Base-by-base conservation (phyloP, 2,329 filamentous ascomycete species). In the Aspergillus vadensis region DNA sequence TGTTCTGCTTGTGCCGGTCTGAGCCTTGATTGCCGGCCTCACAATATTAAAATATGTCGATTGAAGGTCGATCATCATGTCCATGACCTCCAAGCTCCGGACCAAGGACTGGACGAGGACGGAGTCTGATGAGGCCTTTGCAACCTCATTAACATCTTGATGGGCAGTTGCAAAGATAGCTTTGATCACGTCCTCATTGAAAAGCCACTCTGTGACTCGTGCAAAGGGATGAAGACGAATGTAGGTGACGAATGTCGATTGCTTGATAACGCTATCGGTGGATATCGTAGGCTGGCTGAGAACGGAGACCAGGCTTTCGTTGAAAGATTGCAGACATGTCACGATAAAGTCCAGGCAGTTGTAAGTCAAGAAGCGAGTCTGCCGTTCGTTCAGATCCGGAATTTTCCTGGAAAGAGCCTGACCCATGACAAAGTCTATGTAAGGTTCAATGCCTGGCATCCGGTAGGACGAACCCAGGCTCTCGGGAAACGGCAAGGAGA, bases 161-260 rank as follows among this genome's bases (percentile, higher is more conserved):
- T 94, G 90, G 30, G 95, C 86, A 10, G 90, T 86, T 59, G 86
- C 83, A 75, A 97, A 94, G 2, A 99, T 79, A 14, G 89, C 86
- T 65, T 85, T 86, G 69, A 96, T 86, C 21, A 97, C 91, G 65
- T 90, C 91, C 70, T 96, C 91, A 72, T 96, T 97, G 76, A 96
- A 97, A 77, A 99, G 86, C 92, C 95, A 98, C 72, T 99, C 95
- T 91, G 98, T 97, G 15, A 96, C 89, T 61, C 96, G 87, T 3
- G 91, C 88, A 71, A 98, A 99, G 0, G 96, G 94, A 77, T 99
- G 96, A 56, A 97, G 84, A 23, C 88, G 86, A 60, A 95, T 87
- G 72, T 99, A 99, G 5, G 85, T 84, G 53, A 88, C 86, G 4
- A 98, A 81, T 58, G 91, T 90, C 2, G 88, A 89, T 4, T 91